Conservation (phyloP, 306 rosid species). For the Acacia crassicarpa region DNA sequence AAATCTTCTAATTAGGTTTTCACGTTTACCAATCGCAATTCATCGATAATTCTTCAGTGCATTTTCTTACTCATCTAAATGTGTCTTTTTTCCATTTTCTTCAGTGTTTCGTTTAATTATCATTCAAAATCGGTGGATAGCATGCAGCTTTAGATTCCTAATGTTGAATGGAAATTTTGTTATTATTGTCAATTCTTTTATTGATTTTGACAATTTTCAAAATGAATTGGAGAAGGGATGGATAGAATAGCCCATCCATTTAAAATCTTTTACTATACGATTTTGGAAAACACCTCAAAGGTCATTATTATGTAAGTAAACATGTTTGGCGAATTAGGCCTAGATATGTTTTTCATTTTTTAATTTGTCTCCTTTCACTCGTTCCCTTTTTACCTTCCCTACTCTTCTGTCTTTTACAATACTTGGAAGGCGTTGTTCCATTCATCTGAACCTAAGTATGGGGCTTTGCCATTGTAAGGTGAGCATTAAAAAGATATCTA, state of each 20-base stretch:
- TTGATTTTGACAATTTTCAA: neutral
- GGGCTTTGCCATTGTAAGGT: constrained; percentile 79
- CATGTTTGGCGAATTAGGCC: neutral
- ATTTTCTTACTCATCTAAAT: neutral
- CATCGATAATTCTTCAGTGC: constrained; percentile 5
- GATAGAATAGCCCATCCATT: neutral
- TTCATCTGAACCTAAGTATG: constrained; percentile 49
- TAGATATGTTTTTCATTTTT: neutral
- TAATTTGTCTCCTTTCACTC: neutral
- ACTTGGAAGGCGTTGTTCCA: constrained; percentile 12
- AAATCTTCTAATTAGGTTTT: neutral
- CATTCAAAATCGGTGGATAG: constrained; percentile 26
- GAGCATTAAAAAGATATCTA: constrained; percentile 18
- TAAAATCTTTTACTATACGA: neutral
- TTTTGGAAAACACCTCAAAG: neutral
- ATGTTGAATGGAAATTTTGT: constrained; percentile 10
- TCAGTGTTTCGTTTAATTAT: neutral
- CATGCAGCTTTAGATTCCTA: constrained; percentile 24
- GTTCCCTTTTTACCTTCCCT: neutral
- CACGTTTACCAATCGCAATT: neutral
- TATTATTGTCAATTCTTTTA: neutral
- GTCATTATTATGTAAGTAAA: neutral
- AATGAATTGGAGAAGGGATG: neutral
- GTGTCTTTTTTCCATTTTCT: neutral
- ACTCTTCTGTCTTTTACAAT: neutral